Percentiles rank a stretch among this genome's conserved stretches.
Evolutionary conservation across 2,329 filamentous ascomycete genomes (phyloP).

Genomic region (Cladosporium colombiae): DNA sequence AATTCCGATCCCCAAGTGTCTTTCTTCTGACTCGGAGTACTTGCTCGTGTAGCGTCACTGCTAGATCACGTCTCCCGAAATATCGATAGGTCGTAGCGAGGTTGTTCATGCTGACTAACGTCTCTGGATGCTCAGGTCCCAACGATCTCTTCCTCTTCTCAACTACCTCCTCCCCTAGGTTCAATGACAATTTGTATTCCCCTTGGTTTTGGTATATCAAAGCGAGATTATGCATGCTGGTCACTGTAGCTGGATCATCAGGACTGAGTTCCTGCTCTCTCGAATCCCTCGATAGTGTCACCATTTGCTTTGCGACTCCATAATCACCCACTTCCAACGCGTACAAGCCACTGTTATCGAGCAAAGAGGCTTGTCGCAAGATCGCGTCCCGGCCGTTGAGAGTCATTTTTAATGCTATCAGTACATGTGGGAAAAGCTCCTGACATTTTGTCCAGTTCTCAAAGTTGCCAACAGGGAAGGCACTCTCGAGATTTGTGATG

Average conservation of each 20-base stretch:
- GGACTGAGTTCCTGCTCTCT: slow-evolving; percentile 14
- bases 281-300: background rate
- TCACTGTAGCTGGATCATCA: slow-evolving; percentile 22
- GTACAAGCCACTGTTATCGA: slow-evolving; percentile 10
- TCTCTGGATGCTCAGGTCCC: slow-evolving; percentile 22
- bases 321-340: slow-evolving; percentile 14
- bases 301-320: background rate
- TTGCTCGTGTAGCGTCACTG: slow-evolving; percentile 19
- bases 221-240: slow-evolving; percentile 21
- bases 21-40: slow-evolving; percentile 18
- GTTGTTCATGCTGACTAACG: slow-evolving; percentile 19
- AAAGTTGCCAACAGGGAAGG: slow-evolving; percentile 23
- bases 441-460: slow-evolving; percentile 33
- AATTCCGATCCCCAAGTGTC: slow-evolving; percentile 19
- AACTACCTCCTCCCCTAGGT: slow-evolving; percentile 16
- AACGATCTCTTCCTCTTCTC: slow-evolving; percentile 16
- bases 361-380: slow-evolving; percentile 5
- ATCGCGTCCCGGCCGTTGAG: background rate
- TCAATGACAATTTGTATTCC: slow-evolving; percentile 12
- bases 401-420: slow-evolving; percentile 13
- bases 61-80: slow-evolving; percentile 10
- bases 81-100: slow-evolving; percentile 5
- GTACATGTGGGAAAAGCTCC: slow-evolving; percentile 32
- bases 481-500: background rate
- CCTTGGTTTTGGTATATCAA: slow-evolving; percentile 15